Percentiles rank a stretch among this genome's conserved stretches.
These are phyloP conservation scores for Pythium aristosporum DNA, from an alignment of 352 stramenopile species.

Conservation along the genomic window DNA sequence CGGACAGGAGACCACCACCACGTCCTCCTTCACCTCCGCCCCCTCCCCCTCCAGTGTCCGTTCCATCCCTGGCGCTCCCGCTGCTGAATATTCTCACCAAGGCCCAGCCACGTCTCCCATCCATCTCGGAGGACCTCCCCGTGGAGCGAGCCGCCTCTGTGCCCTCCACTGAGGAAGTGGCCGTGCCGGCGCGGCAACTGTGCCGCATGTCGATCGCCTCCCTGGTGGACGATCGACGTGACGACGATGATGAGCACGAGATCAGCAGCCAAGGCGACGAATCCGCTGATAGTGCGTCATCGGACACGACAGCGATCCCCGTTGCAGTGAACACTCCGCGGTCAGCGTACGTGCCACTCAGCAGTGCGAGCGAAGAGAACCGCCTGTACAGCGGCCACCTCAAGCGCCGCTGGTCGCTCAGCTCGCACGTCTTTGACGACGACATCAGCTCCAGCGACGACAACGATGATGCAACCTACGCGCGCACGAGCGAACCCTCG, in stretches of 20 bases:
- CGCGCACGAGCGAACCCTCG: constrained; percentile 25
- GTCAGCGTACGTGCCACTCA: constrained; percentile 10
- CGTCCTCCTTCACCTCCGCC: not conserved
- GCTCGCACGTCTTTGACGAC: constrained; percentile 12
- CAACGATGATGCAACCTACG: constrained; percentile 21
- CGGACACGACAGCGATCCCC: not conserved
- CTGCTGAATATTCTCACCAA: constrained; percentile 1
- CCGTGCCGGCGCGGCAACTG: constrained; percentile 2
- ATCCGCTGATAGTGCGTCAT: not conserved
- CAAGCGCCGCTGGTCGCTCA: constrained; percentile 4
- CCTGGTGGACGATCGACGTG: constrained; percentile 2
- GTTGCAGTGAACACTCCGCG: not conserved
- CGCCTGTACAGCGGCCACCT: not conserved
- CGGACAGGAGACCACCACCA: not conserved
- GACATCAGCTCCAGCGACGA: constrained; percentile 21
- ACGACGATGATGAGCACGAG: constrained; percentile 1
- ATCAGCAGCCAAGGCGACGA: not conserved
- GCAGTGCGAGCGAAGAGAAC: constrained; percentile 10
- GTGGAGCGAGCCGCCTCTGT: not conserved
- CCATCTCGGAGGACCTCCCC: not conserved
- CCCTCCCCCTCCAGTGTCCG: not conserved
- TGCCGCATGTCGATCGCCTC: constrained; percentile 18
- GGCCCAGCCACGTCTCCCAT: not conserved
- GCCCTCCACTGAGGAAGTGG: constrained; percentile 2
- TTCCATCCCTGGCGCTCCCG: not conserved